Evolutionary conservation across 2,329 filamentous ascomycete genomes (phyloP), one percentile per base, ranked within the genome.

Genomic region (Bimuria novae-zelandiae): DNA sequence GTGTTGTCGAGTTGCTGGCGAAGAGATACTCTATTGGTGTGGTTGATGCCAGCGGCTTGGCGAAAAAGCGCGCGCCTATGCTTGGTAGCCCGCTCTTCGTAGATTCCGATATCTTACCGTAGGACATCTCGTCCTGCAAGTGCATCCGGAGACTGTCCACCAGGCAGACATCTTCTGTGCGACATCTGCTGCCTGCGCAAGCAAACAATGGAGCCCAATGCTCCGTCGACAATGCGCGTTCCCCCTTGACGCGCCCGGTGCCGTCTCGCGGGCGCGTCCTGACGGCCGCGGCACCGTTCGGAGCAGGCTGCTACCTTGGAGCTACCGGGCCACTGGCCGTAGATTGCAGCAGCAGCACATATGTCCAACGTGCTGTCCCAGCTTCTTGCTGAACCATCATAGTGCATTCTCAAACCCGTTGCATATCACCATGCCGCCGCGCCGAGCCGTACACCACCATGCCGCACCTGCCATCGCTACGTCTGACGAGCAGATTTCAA

Each of bases 151-250:
- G 29, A 21, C 55, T 44, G 44, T 50, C 50, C 51, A 54, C 47
- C 56, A 69, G 63, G 61, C 64, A 66, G 58, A 57, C 55, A 46
- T 54, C 46, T 33, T 51, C 50, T 49, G 40, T 41, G 45, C 45
- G 46, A 59, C 54, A 51, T 46, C 55, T 56, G 55, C 64, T 70
- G 68, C 66, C 69, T 71, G 55, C 44, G 25, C 59, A 59, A 65
- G 67, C 67, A 65, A 63, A 64, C 59, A 53, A 73, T 73, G 70
- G 71, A 70, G 67, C 56, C 64, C 56, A 60, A 72, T 73, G 70
- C 65, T 65, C 56, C 58, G 55, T 61, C 60, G 55, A 61, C 61
- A 55, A 62, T 57, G 69, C 64, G 65, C 58, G 61, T 57, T 62
- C 51, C 49, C 63, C 41, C 52, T 57, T 52, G 60, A 63, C 63